Evolutionary conservation across 176 grass and related monocot species (phyloP).

Genomic region (Sorghum bicolor): DNA sequence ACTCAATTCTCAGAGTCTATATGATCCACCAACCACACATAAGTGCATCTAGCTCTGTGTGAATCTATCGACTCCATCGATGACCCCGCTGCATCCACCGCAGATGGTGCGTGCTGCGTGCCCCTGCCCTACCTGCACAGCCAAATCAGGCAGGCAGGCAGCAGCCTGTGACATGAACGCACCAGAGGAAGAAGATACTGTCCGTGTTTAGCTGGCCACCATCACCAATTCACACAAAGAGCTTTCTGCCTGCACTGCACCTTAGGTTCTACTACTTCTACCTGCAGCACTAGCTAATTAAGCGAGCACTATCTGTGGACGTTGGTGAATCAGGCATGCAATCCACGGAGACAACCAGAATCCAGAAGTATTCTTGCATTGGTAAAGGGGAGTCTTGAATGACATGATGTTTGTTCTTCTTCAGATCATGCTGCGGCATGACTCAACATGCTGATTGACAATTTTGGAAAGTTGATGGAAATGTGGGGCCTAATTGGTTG

Average conservation of each 20-base stretch:
- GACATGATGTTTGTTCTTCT: background rate
- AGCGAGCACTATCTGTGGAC: background rate
- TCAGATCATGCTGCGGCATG: background rate
- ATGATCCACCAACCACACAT: conserved; percentile 17
- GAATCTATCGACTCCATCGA: background rate
- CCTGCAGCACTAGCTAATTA: conserved; percentile 13
- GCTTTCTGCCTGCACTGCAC: conserved; percentile 27
- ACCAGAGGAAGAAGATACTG: conserved; percentile 17
- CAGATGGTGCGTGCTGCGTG: background rate
- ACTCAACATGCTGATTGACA: background rate
- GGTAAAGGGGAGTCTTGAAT: background rate
- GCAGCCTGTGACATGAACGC: background rate
- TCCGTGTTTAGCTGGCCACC: conserved; percentile 25
- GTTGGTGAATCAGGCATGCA: background rate
- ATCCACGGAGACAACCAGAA: background rate
- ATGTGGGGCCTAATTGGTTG: background rate
- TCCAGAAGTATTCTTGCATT: background rate
- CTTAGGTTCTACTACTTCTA: conserved; percentile 2
- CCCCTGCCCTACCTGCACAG: conserved; percentile 22
- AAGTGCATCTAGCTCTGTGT: background rate
- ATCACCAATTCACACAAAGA: background rate
- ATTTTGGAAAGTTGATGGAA: background rate
- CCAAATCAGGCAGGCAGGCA: background rate
- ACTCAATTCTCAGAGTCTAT: conserved; percentile 16
- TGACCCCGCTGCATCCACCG: conserved; percentile 7